Conservation (phyloP, 1,284 basidiomycete genomes). For the Anthracocystis panici-leucophaei region DNA sequence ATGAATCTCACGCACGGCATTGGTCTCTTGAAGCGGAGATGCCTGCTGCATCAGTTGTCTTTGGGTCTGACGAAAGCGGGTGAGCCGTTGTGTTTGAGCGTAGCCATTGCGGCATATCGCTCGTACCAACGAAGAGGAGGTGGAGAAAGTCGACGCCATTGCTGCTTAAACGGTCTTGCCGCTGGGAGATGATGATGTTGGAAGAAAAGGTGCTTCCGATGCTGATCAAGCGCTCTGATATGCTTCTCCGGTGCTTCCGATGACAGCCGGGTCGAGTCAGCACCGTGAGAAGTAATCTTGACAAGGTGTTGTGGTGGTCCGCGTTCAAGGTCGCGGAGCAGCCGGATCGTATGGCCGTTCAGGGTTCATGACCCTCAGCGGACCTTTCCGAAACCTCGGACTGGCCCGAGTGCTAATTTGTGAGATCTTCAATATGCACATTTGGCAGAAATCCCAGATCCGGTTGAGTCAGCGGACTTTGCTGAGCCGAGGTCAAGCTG, state of each 20-base stretch:
- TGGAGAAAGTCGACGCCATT: conserved; percentile 19
- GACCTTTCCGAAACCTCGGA: conserved; percentile 8
- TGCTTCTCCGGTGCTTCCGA: conserved; percentile 1
- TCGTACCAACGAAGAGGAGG: conserved; percentile 20
- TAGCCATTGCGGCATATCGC: conserved; percentile 8
- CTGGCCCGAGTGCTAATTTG: not conserved
- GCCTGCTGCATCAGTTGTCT: conserved; percentile 34
- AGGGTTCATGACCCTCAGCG: not conserved
- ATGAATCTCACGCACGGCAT: conserved; percentile 48
- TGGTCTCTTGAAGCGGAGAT: conserved; percentile 50
- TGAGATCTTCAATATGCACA: conserved; percentile 1
- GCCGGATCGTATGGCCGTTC: conserved; percentile 7
- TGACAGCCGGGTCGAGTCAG: not conserved
- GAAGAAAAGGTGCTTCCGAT: not conserved
- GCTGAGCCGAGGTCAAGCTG: not conserved
- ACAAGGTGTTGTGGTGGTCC: no score
- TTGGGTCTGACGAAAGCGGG: conserved; percentile 2
- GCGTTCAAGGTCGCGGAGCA: conserved; percentile 9
- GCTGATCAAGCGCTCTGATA: not conserved
- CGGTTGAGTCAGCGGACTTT: conserved; percentile 7
- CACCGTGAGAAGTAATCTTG: no score
- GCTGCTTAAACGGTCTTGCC: not conserved
- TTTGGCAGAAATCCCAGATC: not conserved
- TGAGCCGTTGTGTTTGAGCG: not conserved
- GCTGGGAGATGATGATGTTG: not conserved